phyloP scores from a whole-genome alignment of 768 basidiomycete genomes.

The Epithele typhae region DNA sequence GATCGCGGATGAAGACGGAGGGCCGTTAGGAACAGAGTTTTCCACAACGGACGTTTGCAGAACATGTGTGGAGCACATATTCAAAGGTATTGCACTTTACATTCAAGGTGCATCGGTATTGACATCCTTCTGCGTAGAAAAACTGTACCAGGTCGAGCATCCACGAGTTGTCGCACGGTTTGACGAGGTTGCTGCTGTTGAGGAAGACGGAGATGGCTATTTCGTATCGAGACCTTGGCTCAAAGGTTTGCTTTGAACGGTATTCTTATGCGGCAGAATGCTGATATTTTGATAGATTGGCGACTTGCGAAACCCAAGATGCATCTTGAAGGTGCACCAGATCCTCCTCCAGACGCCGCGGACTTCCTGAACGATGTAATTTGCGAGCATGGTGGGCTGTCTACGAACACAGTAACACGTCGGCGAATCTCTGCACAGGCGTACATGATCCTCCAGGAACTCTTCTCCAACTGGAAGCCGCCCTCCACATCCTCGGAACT shows the following conservation, averaged over 20 bases:
- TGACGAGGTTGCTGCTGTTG: conserved; percentile 45
- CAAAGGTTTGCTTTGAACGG: conserved; percentile 43
- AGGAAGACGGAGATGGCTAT: conserved; percentile 41
- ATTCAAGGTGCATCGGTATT: no score
- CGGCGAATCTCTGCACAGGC: conserved; percentile 64
- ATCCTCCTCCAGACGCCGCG: conserved; percentile 62
- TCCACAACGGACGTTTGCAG: conserved; percentile 53
- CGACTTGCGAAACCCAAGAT: conserved; percentile 66
- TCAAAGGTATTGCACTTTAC: conserved; percentile 43
- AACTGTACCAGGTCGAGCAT: conserved; percentile 65
- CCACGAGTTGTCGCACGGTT: conserved; percentile 56
- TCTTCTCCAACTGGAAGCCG: conserved; percentile 68
- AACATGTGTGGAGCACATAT: conserved; percentile 50
- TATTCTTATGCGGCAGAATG: no score
- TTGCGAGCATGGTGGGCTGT: conserved; percentile 68
- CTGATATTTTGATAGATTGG: conserved; percentile 57
- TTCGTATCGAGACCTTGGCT: conserved; percentile 83
- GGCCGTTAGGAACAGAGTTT: conserved; percentile 45
- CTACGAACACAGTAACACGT: conserved; percentile 51
- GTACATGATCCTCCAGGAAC: conserved; percentile 42
- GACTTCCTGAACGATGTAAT: conserved; percentile 56
- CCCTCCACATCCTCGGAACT: conserved; percentile 43
- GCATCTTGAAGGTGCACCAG: conserved; percentile 53
- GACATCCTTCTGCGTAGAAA: conserved; percentile 40
- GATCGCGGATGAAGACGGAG: conserved; percentile 37